Evolutionary conservation across 148 eudicot genomes (phyloP).

Genomic region (Rheum nobile): DNA sequence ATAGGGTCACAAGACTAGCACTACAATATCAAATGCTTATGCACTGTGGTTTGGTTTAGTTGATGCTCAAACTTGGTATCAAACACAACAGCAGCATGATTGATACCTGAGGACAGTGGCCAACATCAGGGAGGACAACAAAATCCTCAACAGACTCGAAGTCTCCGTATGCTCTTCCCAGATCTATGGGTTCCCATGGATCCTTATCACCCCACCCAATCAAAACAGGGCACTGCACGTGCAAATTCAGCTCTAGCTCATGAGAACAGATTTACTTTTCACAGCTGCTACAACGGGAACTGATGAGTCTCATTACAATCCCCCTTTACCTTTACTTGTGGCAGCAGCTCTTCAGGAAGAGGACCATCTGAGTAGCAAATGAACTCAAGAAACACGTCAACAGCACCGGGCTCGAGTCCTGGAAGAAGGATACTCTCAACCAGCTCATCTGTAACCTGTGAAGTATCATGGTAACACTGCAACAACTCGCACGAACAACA

Average conservation of each 20-base stretch:
- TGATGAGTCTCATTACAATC: not conserved
- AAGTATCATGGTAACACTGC: slow-evolving; percentile 86
- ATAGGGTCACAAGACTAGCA: no score
- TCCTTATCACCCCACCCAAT: slow-evolving; percentile 97
- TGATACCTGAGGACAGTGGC: slow-evolving; percentile 95
- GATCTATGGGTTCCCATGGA: slow-evolving; percentile 98
- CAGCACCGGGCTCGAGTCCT: slow-evolving; percentile 95
- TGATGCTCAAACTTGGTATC: no score
- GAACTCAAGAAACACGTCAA: slow-evolving; percentile 91
- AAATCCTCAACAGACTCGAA: slow-evolving; percentile 80
- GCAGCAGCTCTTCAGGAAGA: slow-evolving; percentile 90
- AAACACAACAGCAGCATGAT: not conserved
- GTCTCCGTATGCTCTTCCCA: slow-evolving; percentile 64
- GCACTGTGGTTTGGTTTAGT: no score
- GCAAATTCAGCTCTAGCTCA: not conserved
- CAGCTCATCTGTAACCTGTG: slow-evolving; percentile 92
- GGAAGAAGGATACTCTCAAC: slow-evolving; percentile 80
- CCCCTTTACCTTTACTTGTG: slow-evolving; percentile 68
- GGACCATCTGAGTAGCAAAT: slow-evolving; percentile 95
- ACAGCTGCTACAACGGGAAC: not conserved
- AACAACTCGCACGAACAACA: slow-evolving; percentile 12
- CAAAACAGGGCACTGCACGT: slow-evolving; percentile 75
- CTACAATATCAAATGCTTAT: not conserved
- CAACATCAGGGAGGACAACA: slow-evolving; percentile 74
- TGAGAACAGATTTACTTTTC: not conserved